A percentile compares a stretch with the other conserved stretches of the same genome.
These are phyloP conservation scores for Cyberlindnera xishuangbannaensis DNA, from an alignment of 805 yeast genomes.

Conservation along the genomic window DNA sequence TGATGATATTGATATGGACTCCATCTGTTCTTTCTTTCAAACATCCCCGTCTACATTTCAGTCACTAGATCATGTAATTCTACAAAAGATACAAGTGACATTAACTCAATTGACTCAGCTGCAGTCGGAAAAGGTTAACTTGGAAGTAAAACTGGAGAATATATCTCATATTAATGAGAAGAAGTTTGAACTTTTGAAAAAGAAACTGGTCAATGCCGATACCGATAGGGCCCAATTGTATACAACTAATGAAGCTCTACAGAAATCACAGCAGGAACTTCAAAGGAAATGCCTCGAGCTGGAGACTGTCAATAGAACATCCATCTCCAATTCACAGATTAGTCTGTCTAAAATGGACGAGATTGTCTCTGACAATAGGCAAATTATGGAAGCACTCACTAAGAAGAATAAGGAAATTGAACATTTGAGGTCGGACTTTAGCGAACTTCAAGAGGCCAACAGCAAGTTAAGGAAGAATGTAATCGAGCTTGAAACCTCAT, in stretches of 20 bases:
- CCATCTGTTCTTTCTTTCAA: conserved; percentile 31
- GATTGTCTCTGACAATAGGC: conserved; percentile 23
- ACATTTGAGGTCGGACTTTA: conserved; percentile 33
- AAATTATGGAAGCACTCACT: conserved; percentile 30
- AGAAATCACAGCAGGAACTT: conserved; percentile 20
- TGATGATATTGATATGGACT: conserved; percentile 9
- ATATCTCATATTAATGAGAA: conserved; percentile 29
- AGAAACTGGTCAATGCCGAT: conserved; percentile 24
- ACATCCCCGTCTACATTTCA: conserved; percentile 23
- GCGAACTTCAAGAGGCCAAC: conserved; percentile 29
- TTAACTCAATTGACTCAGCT: conserved; percentile 31
- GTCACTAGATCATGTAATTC: conserved; percentile 17
- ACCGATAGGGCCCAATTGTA: conserved; percentile 20
- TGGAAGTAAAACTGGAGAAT: conserved; percentile 38
- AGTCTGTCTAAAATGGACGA: conserved; percentile 12
- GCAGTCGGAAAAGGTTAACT: conserved; percentile 31
- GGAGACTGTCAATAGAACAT: conserved; percentile 9
- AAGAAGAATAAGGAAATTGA: conserved; percentile 32
- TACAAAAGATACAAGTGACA: conserved; percentile 27
- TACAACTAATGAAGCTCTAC: conserved; percentile 18
- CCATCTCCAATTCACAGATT: conserved; percentile 5
- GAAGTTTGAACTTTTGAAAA: conserved; percentile 28
- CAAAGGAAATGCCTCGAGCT: conserved; percentile 14
- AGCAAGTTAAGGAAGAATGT: conserved; percentile 35
- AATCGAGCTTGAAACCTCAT: conserved; percentile 32